Evolutionary conservation across 257 asterid species (phyloP).

Genomic region (Forsythia suspensa): DNA sequence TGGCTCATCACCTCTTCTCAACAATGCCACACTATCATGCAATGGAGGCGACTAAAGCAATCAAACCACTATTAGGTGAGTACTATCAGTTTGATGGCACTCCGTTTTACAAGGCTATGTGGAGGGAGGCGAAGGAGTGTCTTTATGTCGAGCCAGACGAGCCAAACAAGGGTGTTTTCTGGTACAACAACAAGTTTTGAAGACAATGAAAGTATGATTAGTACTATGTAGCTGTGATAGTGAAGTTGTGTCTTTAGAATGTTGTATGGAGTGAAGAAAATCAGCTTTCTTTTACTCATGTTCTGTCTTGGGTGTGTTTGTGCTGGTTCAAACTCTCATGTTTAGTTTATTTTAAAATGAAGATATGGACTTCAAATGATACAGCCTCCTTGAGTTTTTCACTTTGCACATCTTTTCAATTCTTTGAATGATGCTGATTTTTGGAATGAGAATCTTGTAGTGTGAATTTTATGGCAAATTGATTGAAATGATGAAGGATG

Average conservation of each 20-base stretch:
- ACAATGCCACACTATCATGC: conserved; percentile 78
- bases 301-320: neutral
- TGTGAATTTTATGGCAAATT: no score
- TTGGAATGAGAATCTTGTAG: no score
- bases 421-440: no score
- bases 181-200: conserved; percentile 63
- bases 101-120: conserved; percentile 56
- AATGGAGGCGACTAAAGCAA: conserved; percentile 69
- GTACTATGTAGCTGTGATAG: conserved; percentile 1
- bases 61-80: conserved; percentile 60
- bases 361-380: no score
- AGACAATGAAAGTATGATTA: neutral
- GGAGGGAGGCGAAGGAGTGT: conserved; percentile 70
- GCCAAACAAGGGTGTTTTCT: conserved; percentile 46
- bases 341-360: neutral
- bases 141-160: conserved; percentile 62
- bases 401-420: no score
- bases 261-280: conserved; percentile 11
- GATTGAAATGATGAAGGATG: no score
- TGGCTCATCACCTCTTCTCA: conserved; percentile 67
- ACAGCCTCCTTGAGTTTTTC: no score
- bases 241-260: conserved; percentile 11
- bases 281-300: conserved; percentile 12
- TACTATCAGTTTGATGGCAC: conserved; percentile 59
- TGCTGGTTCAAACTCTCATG: conserved; percentile 5